Percentiles rank a stretch among this genome's conserved stretches.
These are phyloP conservation scores for Mortierella sp. DNA, from an alignment of 371 early-diverging fungal genomes.

Conservation along the genomic window DNA sequence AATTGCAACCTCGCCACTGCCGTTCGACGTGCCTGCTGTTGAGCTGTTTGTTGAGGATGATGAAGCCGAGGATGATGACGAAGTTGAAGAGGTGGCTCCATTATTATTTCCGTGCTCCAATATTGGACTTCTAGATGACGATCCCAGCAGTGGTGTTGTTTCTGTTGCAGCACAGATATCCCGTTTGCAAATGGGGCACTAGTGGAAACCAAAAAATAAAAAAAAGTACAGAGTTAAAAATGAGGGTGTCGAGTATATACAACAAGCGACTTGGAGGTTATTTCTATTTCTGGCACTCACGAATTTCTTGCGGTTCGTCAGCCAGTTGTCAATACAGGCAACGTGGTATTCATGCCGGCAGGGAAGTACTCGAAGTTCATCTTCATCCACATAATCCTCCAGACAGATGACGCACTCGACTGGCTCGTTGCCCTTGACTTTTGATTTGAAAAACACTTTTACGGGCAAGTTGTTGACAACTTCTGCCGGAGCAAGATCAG, in stretches of 20 bases:
- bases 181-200: slow-evolving; percentile 87
- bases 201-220: slow-evolving; percentile 10
- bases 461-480: slow-evolving; percentile 73
- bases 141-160: slow-evolving; percentile 53
- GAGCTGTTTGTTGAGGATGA: not conserved
- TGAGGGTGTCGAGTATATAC: too few species aligned
- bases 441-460: slow-evolving; percentile 70
- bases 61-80: not conserved
- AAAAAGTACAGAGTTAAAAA: not conserved
- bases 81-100: not conserved
- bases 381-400: slow-evolving; percentile 86
- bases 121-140: not conserved
- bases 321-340: slow-evolving; percentile 90
- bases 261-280: not conserved
- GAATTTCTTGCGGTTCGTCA: slow-evolving; percentile 84
- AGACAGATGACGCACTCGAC: slow-evolving; percentile 95
- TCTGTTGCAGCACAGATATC: slow-evolving; percentile 69
- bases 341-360: slow-evolving; percentile 95
- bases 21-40: not conserved
- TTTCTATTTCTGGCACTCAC: slow-evolving; percentile 56
- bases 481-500: slow-evolving; percentile 75
- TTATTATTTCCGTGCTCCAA: not conserved
- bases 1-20: not conserved
- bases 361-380: slow-evolving; percentile 83
- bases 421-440: slow-evolving; percentile 71